Evolutionary conservation across 192 early-diverging fungal genomes (phyloP).

Genomic region (Phycomyces blakesleeanus): DNA sequence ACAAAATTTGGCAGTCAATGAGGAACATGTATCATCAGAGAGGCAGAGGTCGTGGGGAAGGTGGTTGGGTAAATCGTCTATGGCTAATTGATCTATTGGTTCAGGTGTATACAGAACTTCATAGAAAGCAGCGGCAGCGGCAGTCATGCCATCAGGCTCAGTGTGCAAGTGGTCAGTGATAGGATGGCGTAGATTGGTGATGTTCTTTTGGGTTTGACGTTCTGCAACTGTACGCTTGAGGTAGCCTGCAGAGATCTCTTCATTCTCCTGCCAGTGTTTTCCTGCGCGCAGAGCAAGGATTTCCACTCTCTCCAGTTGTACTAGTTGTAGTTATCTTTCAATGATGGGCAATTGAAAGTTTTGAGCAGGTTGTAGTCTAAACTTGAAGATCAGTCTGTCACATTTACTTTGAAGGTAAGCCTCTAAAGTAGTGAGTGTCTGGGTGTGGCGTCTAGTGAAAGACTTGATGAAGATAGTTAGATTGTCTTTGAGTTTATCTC

Average conservation of each 20-base stretch:
- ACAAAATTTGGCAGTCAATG: background rate
- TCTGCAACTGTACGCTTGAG: constrained; percentile 1
- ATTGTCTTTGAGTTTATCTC: background rate
- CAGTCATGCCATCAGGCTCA: background rate
- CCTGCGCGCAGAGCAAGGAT: background rate
- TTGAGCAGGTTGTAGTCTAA: background rate
- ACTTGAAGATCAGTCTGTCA: background rate
- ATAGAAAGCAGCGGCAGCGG: constrained; percentile 3
- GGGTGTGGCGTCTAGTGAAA: background rate
- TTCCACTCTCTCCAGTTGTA: constrained; percentile 3
- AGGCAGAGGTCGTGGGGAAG: background rate
- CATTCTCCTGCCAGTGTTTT: constrained; percentile 12
- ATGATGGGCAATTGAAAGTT: background rate
- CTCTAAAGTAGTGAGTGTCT: background rate
- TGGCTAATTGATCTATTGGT: background rate
- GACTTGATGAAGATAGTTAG: background rate
- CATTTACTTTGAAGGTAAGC: background rate
- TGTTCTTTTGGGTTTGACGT: background rate
- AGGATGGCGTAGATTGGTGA: background rate
- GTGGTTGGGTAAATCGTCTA: background rate
- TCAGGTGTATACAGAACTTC: constrained; percentile 9
- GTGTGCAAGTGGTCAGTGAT: background rate
- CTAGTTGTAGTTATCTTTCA: background rate
- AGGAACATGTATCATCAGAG: background rate
- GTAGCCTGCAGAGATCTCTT: constrained; percentile 6